These are phyloP conservation scores for Galeopsis tetrahit DNA, from an alignment of 257 asterid genomes.

Conservation along the genomic window DNA sequence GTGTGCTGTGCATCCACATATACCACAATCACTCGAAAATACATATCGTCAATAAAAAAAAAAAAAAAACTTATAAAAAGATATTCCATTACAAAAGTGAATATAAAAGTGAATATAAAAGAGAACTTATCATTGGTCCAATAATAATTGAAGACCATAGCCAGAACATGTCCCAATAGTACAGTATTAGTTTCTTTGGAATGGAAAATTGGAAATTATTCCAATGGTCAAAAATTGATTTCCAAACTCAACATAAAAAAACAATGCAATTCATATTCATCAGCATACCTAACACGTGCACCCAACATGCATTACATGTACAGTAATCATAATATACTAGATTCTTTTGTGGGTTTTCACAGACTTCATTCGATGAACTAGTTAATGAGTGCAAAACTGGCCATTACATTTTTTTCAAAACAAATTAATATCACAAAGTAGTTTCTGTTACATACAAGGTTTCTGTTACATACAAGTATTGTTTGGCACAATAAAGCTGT, in stretches of 20 bases:
- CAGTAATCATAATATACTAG: not conserved
- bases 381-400: constrained; percentile 15
- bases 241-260: not conserved
- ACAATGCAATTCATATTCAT: not conserved
- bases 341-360: constrained; percentile 4
- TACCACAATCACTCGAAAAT: too few species aligned
- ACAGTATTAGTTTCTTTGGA: not conserved
- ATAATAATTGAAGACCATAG: not conserved
- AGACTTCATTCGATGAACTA: not conserved
- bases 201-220: not conserved
- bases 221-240: not conserved
- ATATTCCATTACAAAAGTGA: not conserved
- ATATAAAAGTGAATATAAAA: not conserved
- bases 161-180: not conserved
- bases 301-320: constrained; percentile 9
- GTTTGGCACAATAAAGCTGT: constrained; percentile 7
- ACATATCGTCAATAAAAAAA: not conserved
- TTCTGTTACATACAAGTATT: constrained; percentile 28
- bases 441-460: constrained; percentile 29
- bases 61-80: not conserved
- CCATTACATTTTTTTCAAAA: not conserved
- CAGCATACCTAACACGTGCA: constrained; percentile 20
- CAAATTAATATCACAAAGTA: not conserved
- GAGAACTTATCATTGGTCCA: not conserved
- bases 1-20: constrained; percentile 1